Base-by-base conservation (phyloP, 78 protist species). In the Mastigamoeba balamuthi region DNA sequence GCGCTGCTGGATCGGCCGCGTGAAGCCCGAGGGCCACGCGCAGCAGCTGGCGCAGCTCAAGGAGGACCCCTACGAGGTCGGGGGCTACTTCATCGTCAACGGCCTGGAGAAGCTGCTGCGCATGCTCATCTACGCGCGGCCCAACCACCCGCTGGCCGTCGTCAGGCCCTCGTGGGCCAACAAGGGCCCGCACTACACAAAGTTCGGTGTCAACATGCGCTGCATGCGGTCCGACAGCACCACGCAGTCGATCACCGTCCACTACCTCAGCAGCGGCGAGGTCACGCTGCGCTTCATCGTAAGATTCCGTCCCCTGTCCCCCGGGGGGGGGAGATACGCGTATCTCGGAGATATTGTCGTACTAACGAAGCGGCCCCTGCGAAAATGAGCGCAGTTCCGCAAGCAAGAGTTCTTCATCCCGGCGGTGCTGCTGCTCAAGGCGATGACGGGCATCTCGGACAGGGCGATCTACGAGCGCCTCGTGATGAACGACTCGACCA, bases 11-110 rank as follows among this genome's bases (percentile, higher is more conserved):
- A n/a, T n/a, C n/a, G n/a, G n/a, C n/a, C n/a, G n/a, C n/a, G n/a
- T n/a, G n/a, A n/a, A n/a, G n/a, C n/a, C n/a, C n/a, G n/a, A n/a
- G n/a, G n/a, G n/a, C n/a, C n/a, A n/a, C n/a, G 36, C 72, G 25
- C 28, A 30, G 27, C 63, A 85, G 66, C 70, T 87, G 40, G 74
- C 69, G n/a, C 25, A 0, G 25, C 3, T 0, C 23, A 25, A 41
- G 4, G 95, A 93, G 66, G 95, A 93, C 65, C 48, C 36, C 27
- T 5, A 25, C 63, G 96, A 94, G 66, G 2, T 67, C 28, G 99
- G 99, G 0, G 99, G 99, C 25, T 95, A 89, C 84, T 96, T 95
- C 72, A 82, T 97, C 67, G 40, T 86, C 66, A 81, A 92, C 58
- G 99, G 99, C 33, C 44, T 63, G 68, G 99, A 96, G 69, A 85